Evolutionary conservation across 306 rosid species (phyloP), one percentile per base, ranked within the genome.

Genomic region (Acacia melanoxylon): DNA sequence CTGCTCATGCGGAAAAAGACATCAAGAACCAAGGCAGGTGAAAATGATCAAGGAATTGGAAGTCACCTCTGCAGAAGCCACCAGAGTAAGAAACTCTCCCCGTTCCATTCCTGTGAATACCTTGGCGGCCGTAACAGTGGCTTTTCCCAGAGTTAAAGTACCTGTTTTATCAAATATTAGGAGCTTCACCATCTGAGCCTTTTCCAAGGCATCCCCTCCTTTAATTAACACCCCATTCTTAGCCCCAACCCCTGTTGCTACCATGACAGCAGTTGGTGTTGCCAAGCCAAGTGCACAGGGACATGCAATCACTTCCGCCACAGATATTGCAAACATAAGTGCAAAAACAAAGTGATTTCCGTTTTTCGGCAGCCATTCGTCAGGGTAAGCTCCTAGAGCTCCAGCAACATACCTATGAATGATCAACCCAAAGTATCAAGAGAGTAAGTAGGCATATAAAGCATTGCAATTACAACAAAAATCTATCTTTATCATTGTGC

Each of bases 251-350:
- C 95, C 95, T 1, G 95, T 89, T 12, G 95, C 93, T 81, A 91
- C 95, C 95, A 91, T 91, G 82, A 91, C 93, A 75, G 95, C 95
- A 65, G 95, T 91, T 41, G 95, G 95, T 37, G 95, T 91, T 78
- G 93, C 95, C 88, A 91, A 83, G 29, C 95, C 95, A 44, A 89
- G 93, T 25, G 95, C 95, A 82, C 95, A 91, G 12, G 95, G 95
- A 62, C 95, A 91, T 62, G 95, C 93, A 83, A 91, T 89, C 62
- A 91, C 95, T n/a, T n/a, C n/a, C 76, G 89, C 93, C 54, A 91
- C 95, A 41, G 95, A 78, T 86, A 91, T 91, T 27, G 93, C 85
- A 85, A 91, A 91, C 93, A 91, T 91, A 51, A 91, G 95, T 62
- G 95, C 90, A 80, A 91, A 91, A 1, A 91, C 95, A 54, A 91